Percentiles rank a stretch among this genome's conserved stretches.
Conservation (phyloP, 2,329 filamentous ascomycete species). For the Colletotrichum sp. region DNA sequence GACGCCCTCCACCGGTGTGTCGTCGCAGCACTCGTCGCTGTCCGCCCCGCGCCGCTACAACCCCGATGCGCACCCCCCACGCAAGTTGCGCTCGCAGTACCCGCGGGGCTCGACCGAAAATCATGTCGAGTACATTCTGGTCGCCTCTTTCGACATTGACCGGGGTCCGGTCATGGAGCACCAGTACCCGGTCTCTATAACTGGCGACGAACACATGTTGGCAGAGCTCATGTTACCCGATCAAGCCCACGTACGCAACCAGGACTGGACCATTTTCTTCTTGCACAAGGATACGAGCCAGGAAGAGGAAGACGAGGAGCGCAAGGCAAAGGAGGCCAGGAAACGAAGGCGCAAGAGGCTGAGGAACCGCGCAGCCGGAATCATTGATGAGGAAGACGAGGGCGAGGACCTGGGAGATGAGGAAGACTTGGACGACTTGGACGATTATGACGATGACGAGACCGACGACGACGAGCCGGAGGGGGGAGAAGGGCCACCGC, state of each 20-base stretch:
- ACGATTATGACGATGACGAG: constrained; percentile 55
- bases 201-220: constrained; percentile 96
- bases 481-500: constrained; percentile 80
- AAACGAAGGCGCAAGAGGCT: constrained; percentile 55
- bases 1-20: constrained; percentile 60
- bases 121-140: constrained; percentile 98
- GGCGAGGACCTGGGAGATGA: constrained; percentile 52
- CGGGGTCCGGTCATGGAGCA: constrained; percentile 97
- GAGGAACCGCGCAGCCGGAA: constrained; percentile 55
- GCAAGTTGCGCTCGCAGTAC: constrained; percentile 75
- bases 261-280: constrained; percentile 99
- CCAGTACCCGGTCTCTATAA: constrained; percentile 93
- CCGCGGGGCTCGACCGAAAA: constrained; percentile 78
- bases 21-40: constrained; percentile 66
- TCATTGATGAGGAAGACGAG: constrained; percentile 54
- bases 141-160: constrained; percentile 97
- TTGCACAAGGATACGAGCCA: constrained; percentile 91
- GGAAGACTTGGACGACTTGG: constrained; percentile 46
- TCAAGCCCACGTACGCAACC: constrained; percentile 90
- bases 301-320: constrained; percentile 79
- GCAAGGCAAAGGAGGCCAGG: constrained; percentile 59
- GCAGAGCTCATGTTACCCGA: constrained; percentile 98
- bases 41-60: constrained; percentile 56
- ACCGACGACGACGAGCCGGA: constrained; percentile 68
- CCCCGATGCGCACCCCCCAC: constrained; percentile 54